A percentile compares a stretch with the other conserved stretches of the same genome.
Conservation (phyloP, 331 rosid species). For the Rhamnella rubrinervis region DNA sequence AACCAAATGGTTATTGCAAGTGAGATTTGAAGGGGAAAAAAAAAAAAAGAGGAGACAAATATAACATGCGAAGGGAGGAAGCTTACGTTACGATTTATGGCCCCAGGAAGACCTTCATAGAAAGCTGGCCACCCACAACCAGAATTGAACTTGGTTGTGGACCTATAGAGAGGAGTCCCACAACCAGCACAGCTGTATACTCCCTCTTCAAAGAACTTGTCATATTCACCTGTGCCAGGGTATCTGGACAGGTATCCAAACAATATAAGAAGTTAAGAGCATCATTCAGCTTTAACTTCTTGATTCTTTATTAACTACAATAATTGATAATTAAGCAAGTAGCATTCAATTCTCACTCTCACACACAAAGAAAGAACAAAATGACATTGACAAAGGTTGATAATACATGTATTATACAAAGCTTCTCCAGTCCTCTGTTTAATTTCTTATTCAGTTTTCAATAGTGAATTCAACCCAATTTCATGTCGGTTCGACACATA, state of each 20-base stretch:
- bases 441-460: too few species aligned
- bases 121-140: constrained; percentile 98
- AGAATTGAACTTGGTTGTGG: constrained; percentile 74
- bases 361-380: background rate
- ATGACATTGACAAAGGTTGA: background rate
- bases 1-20: background rate
- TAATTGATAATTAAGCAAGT: background rate
- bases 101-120: constrained; percentile 80
- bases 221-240: constrained; percentile 75
- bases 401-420: background rate
- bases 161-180: constrained; percentile 71
- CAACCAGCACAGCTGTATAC: constrained; percentile 69
- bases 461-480: background rate
- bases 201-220: constrained; percentile 71
- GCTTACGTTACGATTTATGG: constrained; percentile 55
- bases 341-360: background rate
- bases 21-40: background rate
- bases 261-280: background rate
- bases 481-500: background rate
- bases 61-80: background rate
- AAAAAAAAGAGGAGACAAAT: background rate
- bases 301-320: background rate
- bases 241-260: constrained; percentile 42
- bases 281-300: background rate
- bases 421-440: background rate